These are phyloP conservation scores for Ilyonectria mors-panacis DNA, from an alignment of 2,329 filamentous ascomycete genomes.

Conservation along the genomic window DNA sequence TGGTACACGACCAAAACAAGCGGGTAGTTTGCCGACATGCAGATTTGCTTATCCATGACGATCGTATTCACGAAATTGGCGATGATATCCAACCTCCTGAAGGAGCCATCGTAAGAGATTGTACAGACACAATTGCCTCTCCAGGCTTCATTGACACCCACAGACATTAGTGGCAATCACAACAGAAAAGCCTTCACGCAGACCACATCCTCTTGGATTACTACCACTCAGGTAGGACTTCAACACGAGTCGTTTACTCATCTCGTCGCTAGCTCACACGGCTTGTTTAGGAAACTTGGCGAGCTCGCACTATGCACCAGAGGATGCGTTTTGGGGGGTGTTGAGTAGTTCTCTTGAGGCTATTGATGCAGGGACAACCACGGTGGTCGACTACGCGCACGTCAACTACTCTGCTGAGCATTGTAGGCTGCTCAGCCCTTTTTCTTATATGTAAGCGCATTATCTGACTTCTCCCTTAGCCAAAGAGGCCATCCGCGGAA, in stretches of 20 bases:
- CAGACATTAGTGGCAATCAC: not conserved
- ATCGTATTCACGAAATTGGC: constrained; percentile 14
- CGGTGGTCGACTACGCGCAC: not conserved
- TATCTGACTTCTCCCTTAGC: too few relatives aligned
- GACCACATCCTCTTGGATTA: not conserved
- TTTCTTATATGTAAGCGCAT: too few relatives aligned
- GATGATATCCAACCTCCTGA: not conserved
- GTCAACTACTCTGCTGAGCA: not conserved
- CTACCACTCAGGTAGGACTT: not conserved
- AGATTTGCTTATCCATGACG: constrained; percentile 29
- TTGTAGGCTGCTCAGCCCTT: too few relatives aligned
- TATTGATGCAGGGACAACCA: not conserved
- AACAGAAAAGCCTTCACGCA: not conserved
- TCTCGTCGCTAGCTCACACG: too few relatives aligned
- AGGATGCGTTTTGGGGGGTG: constrained; percentile 1
- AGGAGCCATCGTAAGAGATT: not conserved
- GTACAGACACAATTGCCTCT: not conserved
- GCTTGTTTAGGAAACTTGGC: too few relatives aligned
- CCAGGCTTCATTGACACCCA: not conserved
- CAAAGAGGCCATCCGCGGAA: too few relatives aligned
- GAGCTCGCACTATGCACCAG: not conserved
- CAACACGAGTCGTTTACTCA: too few relatives aligned
- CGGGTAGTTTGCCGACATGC: too few relatives aligned
- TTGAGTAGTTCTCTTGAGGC: constrained; percentile 1
- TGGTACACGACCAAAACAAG: too few relatives aligned